Evolutionary conservation across 2,329 filamentous ascomycete genomes (phyloP).

Genomic region (Metarhizium guizhouense): DNA sequence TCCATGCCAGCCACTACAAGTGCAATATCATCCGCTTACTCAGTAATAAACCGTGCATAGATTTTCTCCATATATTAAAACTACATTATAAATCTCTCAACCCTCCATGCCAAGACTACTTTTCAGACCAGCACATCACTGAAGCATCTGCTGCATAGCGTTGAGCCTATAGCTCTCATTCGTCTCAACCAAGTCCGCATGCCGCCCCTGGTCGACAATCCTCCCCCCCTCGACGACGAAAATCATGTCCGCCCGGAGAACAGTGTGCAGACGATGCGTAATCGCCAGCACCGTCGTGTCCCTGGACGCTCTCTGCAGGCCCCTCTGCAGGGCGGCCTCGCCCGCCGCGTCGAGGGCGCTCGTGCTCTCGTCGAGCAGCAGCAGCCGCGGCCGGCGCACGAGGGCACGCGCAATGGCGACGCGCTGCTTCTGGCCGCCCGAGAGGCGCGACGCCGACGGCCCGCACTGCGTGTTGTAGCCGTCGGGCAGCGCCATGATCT

Average conservation of each 20-base stretch:
- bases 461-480: slow-evolving; percentile 57
- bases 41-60: no score
- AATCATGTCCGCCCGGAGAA: slow-evolving; percentile 56
- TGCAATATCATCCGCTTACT: no score
- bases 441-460: slow-evolving; percentile 57
- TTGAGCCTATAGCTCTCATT: no score
- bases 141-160: no score
- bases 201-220: neutral
- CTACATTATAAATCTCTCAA: no score
- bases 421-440: slow-evolving; percentile 52
- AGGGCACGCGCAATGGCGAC: slow-evolving; percentile 55
- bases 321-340: no score
- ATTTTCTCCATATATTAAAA: no score
- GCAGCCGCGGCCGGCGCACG: slow-evolving; percentile 48
- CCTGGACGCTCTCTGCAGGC: slow-evolving; percentile 27
- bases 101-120: no score
- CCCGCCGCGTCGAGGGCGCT: slow-evolving; percentile 34
- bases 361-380: slow-evolving; percentile 61
- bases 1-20: no score
- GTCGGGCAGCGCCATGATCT: slow-evolving; percentile 56
- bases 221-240: slow-evolving; percentile 47
- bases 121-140: no score
- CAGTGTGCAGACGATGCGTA: slow-evolving; percentile 39
- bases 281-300: slow-evolving; percentile 17
- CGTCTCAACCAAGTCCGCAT: no score